Evolutionary conservation across 2,329 filamentous ascomycete genomes (phyloP).

Genomic region (Fusarium humuli): DNA sequence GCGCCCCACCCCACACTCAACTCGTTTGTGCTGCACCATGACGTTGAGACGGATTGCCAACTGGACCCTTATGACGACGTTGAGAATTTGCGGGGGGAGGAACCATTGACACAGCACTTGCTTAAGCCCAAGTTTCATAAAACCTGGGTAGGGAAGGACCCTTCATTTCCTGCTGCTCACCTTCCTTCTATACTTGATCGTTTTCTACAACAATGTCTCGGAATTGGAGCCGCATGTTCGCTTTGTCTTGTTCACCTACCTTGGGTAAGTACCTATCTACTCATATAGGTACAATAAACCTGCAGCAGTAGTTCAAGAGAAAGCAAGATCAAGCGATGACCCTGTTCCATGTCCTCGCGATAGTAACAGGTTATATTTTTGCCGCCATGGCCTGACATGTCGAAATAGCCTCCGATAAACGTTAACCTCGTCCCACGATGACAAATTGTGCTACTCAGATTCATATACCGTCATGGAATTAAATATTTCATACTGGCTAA

Average conservation of each 20-base stretch:
- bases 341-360: background rate
- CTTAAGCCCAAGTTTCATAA: background rate
- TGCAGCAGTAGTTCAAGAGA: background rate
- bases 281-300: background rate
- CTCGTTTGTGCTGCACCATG: conserved; percentile 37
- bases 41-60: conserved; percentile 22
- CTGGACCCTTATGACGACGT: conserved; percentile 41
- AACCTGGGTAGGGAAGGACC: conserved; percentile 12
- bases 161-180: background rate
- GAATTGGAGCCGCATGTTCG: background rate
- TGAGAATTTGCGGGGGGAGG: conserved; percentile 15
- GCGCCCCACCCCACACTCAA: background rate
- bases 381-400: conserved; percentile 27
- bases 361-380: background rate
- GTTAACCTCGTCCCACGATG: background rate
- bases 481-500: conserved; percentile 2
- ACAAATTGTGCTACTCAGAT: background rate
- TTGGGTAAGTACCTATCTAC: background rate
- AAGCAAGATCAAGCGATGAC: conserved; percentile 1
- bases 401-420: background rate
- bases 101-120: background rate
- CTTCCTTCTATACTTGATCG: background rate
- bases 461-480: background rate
- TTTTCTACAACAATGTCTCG: background rate
- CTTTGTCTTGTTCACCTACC: background rate